phyloP scores from a whole-genome alignment of 495 filamentous ascomycete species.

The Aspergillus wentii region DNA sequence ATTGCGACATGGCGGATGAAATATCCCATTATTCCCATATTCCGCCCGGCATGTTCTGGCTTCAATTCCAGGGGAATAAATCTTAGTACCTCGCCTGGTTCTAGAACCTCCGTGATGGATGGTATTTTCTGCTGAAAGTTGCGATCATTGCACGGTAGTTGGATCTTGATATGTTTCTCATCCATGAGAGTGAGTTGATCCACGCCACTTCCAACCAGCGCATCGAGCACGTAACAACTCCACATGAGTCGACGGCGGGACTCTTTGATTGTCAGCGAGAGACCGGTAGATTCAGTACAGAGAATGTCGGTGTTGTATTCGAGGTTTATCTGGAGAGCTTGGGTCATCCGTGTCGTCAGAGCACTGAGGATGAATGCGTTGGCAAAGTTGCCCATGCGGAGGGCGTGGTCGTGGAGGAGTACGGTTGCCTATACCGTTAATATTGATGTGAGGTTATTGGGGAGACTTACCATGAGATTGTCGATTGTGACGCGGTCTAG shows the following conservation, averaged over 20 bases:
- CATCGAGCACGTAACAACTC: constrained; percentile 35
- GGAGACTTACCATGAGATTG: too few species aligned
- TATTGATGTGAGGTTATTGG: too few species aligned
- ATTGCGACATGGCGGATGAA: constrained; percentile 28
- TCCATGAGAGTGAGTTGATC: constrained; percentile 27
- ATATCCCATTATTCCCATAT: constrained; percentile 29
- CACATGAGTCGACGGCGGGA: constrained; percentile 32
- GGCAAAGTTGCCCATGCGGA: constrained; percentile 29
- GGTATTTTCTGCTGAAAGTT: constrained; percentile 23
- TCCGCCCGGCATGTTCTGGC: constrained; percentile 8
- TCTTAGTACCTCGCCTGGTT: constrained; percentile 18
- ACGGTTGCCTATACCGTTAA: too few species aligned
- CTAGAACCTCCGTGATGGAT: constrained; percentile 22
- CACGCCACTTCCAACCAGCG: constrained; percentile 28
- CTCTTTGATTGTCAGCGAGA: constrained; percentile 20
- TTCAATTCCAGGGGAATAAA: constrained; percentile 16
- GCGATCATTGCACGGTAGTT: constrained; percentile 28
- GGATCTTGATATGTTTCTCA: constrained; percentile 33
- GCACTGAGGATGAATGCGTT: constrained; percentile 35
- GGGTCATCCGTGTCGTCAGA: constrained; percentile 30
- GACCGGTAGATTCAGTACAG: constrained; percentile 17
- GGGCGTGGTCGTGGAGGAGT: constrained; percentile 27
- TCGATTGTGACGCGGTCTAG: constrained; percentile 30
- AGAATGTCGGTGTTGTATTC: constrained; percentile 32
- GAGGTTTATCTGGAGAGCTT: constrained; percentile 32